phyloP scores from a whole-genome alignment of 2,329 filamentous ascomycete species.

The Fusarium decemcellulare region DNA sequence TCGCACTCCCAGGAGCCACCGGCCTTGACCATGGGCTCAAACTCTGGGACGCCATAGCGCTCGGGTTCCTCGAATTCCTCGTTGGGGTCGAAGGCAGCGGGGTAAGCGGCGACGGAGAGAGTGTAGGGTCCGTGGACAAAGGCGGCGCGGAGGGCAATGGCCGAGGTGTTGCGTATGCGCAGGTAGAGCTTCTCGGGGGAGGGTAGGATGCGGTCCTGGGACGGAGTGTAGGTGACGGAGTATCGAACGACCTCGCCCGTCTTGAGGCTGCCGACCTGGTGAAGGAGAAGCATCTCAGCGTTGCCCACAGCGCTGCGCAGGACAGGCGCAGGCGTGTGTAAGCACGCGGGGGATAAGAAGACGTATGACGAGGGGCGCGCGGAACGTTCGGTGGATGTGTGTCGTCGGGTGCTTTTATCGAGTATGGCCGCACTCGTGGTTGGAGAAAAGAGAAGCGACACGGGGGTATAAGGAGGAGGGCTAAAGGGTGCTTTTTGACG shows the following conservation, averaged over 20 bases:
- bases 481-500: slow-evolving; percentile 40
- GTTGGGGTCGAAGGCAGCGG: slow-evolving; percentile 87
- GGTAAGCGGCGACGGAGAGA: slow-evolving; percentile 88
- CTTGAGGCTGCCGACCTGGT: slow-evolving; percentile 92
- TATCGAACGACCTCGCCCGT: slow-evolving; percentile 95
- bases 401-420: slow-evolving; percentile 18
- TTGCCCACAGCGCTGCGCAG: slow-evolving; percentile 11
- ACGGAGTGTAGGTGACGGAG: slow-evolving; percentile 92
- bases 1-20: slow-evolving; percentile 88
- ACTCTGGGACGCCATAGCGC: slow-evolving; percentile 85
- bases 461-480: slow-evolving; percentile 11
- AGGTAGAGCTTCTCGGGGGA: slow-evolving; percentile 85
- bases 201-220: slow-evolving; percentile 89
- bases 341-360: slow-evolving; percentile 16
- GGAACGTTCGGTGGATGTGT: slow-evolving; percentile 10
- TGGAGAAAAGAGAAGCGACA: slow-evolving; percentile 9
- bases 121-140: slow-evolving; percentile 98
- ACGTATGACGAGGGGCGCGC: slow-evolving; percentile 4
- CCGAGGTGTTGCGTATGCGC: slow-evolving; percentile 91
- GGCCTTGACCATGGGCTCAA: slow-evolving; percentile 96
- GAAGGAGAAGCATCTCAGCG: slow-evolving; percentile 83
- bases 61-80: slow-evolving; percentile 79
- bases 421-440: slow-evolving; percentile 7
- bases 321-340: slow-evolving; percentile 24
- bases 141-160: slow-evolving; percentile 90